Evolutionary conservation across 306 rosid species (phyloP), one percentile per base, ranked within the genome.

Genomic region (Cucurbita ficifolia): DNA sequence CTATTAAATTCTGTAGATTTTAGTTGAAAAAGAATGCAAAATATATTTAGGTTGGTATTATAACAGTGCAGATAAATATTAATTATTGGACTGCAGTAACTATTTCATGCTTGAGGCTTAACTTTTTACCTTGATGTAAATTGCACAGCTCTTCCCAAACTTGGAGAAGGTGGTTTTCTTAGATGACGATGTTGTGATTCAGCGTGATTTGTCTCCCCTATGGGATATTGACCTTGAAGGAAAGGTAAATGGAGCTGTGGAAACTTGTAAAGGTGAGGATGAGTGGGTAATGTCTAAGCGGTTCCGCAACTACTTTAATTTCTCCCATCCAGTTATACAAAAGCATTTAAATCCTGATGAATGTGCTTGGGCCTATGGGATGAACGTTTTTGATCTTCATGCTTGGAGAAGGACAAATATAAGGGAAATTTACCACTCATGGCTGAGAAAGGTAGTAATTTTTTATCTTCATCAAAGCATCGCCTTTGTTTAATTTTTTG

Each of bases 321-420:
- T 95, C 83, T 88, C 99, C 40, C 97, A 95, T 76, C 99, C 99
- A 53, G 84, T 84, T 53, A 68, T 95, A 71, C 78, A 82, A 62
- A 73, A 82, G 74, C 73, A 86, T 82, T 83, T 95, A 83, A 87
- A 95, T 77, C 97, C 99, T 73, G 88, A 91, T 49, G 96, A 95
- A 76, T 95, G 99, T 83, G 99, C 97, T n/a, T 95, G 99, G 99
- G 99, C 99, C 73, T 95, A 90, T 71, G 96, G 97, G 79, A 91
- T 95, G 99, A 95, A 95, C 83, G 12, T 95, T 53, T 95, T 95
- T 82, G 97, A 95, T 87, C 84, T 95, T 60, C 89, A 73, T 56
- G 80, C 79, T 60, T 95, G 99, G 99, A 91, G 99, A 81, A 65
- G 58, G 59, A 85, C 99, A 78, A 84, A 81, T 53, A 88, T 95